Evolutionary conservation across 225 moss, liverwort and hornwort species (phyloP).

Genomic region (Pseudisothecium myosuroides): DNA sequence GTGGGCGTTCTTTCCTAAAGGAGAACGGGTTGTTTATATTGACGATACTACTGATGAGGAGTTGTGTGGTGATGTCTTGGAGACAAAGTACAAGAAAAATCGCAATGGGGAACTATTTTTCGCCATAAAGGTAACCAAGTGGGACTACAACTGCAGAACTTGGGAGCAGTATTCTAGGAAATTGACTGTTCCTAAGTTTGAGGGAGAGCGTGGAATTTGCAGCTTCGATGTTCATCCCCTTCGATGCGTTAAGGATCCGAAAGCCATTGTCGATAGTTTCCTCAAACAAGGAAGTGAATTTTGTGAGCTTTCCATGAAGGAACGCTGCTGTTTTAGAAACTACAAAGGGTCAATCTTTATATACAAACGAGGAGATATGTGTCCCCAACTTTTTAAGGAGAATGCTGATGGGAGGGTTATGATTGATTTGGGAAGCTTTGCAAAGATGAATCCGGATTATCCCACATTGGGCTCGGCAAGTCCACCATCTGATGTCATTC

Average conservation of each 20-base stretch:
- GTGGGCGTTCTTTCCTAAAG: not conserved
- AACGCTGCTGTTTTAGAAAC: not conserved
- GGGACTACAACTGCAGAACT: not conserved
- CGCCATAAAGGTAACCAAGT: not conserved
- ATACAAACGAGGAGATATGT: rapidly evolving
- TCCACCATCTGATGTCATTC: not conserved
- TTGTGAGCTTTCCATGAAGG: not conserved
- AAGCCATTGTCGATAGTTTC: rapidly evolving
- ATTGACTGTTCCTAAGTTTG: rapidly evolving
- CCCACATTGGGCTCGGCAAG: not conserved
- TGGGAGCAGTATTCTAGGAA: not conserved
- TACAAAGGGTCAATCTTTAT: not conserved
- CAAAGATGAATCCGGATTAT: not conserved
- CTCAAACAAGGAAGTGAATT: rapidly evolving
- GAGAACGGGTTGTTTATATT: not conserved
- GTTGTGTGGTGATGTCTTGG: not conserved
- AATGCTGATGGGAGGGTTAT: not conserved
- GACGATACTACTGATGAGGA: not conserved
- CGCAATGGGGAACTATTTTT: rapidly evolving
- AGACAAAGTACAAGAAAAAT: not conserved
- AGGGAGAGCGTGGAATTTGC: not conserved
- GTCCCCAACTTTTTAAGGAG: not conserved
- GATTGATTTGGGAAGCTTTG: constrained; percentile 1
- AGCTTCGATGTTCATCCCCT: not conserved
- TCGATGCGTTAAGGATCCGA: not conserved